Percentiles rank a stretch among this genome's conserved stretches.
These are phyloP conservation scores for Teunomyces panamensis DNA, from an alignment of 805 yeast genomes.

Conservation along the genomic window DNA sequence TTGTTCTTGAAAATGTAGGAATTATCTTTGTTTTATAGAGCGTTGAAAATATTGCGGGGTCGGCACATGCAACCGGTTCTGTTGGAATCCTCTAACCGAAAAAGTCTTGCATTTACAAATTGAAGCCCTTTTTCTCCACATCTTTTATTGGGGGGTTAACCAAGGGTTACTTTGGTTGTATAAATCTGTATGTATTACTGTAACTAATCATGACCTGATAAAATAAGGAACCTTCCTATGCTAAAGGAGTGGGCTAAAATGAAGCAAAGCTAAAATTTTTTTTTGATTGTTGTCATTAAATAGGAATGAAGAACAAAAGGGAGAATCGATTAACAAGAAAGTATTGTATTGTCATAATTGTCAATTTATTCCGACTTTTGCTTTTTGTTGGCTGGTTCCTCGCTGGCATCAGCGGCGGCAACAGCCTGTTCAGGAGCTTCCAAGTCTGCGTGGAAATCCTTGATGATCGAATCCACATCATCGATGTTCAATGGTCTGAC, in stretches of 20 bases:
- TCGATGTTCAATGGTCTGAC: conserved; percentile 58
- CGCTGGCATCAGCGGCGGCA: conserved; percentile 22
- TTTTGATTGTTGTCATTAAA: neutral
- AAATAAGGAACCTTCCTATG: neutral
- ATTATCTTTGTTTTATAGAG: neutral
- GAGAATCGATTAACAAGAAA: neutral
- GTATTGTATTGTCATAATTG: neutral
- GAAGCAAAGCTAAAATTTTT: neutral
- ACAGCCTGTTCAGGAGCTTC: conserved; percentile 28
- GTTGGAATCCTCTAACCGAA: too few relatives aligned
- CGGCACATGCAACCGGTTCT: neutral
- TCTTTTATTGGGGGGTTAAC: too few relatives aligned
- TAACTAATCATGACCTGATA: conserved; percentile 2
- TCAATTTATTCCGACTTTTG: conserved; percentile 25
- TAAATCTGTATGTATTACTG: neutral
- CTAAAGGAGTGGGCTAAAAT: neutral
- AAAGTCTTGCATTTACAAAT: too few relatives aligned
- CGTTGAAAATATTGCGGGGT: neutral
- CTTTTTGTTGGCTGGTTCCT: conserved; percentile 37
- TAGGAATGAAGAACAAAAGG: neutral
- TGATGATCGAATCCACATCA: conserved; percentile 59
- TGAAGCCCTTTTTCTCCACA: too few relatives aligned
- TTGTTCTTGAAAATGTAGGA: neutral
- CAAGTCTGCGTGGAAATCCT: conserved; percentile 49
- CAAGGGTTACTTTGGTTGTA: neutral